Conservation (phyloP, 768 basidiomycete genomes). For the Suillus sp. region DNA sequence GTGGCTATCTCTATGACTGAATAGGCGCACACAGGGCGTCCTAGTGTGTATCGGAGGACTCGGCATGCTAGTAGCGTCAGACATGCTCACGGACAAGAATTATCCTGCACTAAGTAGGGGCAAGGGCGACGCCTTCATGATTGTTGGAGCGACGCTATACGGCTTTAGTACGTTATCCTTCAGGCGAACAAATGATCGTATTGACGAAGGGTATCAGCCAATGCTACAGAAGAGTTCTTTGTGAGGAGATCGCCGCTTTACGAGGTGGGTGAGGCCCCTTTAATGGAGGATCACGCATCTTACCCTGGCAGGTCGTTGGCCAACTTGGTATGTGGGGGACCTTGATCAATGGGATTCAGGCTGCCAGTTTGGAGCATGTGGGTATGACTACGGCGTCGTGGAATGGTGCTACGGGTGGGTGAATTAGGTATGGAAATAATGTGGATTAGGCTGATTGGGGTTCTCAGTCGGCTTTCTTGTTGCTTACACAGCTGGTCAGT, state of each 20-base stretch:
- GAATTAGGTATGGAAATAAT: slow-evolving; percentile 25
- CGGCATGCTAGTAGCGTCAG: slow-evolving; percentile 78
- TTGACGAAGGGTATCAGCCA: slow-evolving; percentile 48
- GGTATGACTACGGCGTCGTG: slow-evolving; percentile 67
- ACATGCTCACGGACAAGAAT: slow-evolving; percentile 76
- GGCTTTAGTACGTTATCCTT: slow-evolving; percentile 67
- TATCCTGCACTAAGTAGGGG: slow-evolving; percentile 64
- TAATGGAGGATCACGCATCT: slow-evolving; percentile 4
- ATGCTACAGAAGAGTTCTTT: slow-evolving; percentile 87
- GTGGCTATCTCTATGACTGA: neutral
- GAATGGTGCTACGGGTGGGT: slow-evolving; percentile 70
- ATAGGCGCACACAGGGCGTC: slow-evolving; percentile 52
- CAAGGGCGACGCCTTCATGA: slow-evolving; percentile 87
- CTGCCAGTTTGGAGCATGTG: slow-evolving; percentile 71
- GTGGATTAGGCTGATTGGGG: neutral
- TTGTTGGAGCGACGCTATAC: slow-evolving; percentile 82
- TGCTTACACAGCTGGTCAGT: slow-evolving; percentile 50
- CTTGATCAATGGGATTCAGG: slow-evolving; percentile 77
- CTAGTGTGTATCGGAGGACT: slow-evolving; percentile 74
- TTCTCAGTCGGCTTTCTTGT: slow-evolving; percentile 50
- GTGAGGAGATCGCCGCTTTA: slow-evolving; percentile 80
- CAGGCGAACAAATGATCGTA: neutral
- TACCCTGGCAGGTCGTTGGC: slow-evolving; percentile 61
- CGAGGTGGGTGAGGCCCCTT: slow-evolving; percentile 46
- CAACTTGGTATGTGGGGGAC: slow-evolving; percentile 86